A percentile compares a stretch with the other conserved stretches of the same genome.
Evolutionary conservation across 1,139 yeast genomes (phyloP).

Genomic region (Arxiozyma bovina): DNA sequence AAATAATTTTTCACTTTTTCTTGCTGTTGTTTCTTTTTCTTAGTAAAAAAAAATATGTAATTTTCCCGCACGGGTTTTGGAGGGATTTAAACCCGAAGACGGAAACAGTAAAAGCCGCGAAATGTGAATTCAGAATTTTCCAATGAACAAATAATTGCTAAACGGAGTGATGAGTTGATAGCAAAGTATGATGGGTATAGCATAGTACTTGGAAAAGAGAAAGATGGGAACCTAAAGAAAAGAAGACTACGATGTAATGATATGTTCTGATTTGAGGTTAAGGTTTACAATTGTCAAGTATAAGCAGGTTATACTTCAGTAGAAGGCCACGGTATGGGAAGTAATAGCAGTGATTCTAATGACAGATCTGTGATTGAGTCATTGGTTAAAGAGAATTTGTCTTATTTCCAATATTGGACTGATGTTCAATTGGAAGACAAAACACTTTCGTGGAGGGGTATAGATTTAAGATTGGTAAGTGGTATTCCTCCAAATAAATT

Average conservation of each 20-base stretch:
- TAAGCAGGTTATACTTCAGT: no score
- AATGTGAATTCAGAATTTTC: no score
- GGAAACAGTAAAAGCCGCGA: background rate
- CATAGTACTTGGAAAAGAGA: no score
- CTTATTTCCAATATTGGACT: conserved; percentile 49
- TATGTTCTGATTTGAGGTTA: background rate
- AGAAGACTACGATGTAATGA: background rate
- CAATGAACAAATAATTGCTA: background rate
- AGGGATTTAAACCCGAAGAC: background rate
- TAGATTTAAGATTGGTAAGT: conserved; percentile 13
- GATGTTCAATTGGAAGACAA: conserved; percentile 31
- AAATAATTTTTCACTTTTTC: background rate
- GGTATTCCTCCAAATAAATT: conserved; percentile 32
- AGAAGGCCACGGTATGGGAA: background rate
- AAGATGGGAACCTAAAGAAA: background rate
- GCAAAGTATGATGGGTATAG: background rate
- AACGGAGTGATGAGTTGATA: background rate
- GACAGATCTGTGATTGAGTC: conserved; percentile 11
- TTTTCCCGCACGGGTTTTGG: background rate
- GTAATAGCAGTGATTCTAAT: background rate
- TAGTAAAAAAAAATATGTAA: no score
- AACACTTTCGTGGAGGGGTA: conserved; percentile 12
- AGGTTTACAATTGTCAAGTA: background rate
- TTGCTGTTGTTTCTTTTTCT: no score
- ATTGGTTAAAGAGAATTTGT: conserved; percentile 36